Evolutionary conservation across 2,329 filamentous ascomycete species (phyloP).

Genomic region (Fusarium verrucosum): DNA sequence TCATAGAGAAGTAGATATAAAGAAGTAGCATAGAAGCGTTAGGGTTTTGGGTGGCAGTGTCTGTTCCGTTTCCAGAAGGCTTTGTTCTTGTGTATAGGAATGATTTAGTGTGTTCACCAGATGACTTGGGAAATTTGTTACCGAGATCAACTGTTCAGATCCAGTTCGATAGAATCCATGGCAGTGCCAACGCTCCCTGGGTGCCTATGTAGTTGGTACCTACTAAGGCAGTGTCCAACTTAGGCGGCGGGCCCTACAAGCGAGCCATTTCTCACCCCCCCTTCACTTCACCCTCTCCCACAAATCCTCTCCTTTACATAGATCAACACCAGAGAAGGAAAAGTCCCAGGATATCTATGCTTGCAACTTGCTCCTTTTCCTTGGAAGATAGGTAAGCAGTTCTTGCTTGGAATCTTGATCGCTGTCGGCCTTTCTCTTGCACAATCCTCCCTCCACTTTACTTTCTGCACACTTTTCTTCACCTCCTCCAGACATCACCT

Average conservation of each 20-base stretch:
- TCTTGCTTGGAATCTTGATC: not conserved
- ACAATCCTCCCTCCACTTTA: not conserved
- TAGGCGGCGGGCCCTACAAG: not conserved
- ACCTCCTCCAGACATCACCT: not conserved
- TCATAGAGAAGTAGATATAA: not conserved
- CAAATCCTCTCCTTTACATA: not conserved
- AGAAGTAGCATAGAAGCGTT: slow-evolving; percentile 6
- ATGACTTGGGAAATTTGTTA: not conserved
- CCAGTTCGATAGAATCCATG: not conserved
- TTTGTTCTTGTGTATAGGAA: not conserved
- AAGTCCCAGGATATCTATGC: not conserved
- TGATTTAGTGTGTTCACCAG: not conserved
- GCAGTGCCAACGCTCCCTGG: not conserved
- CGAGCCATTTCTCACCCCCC: not conserved
- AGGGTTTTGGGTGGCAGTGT: not conserved
- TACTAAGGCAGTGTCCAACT: not conserved
- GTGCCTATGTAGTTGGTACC: too few species aligned
- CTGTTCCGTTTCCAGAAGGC: not conserved
- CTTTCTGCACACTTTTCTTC: not conserved
- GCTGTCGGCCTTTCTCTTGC: not conserved
- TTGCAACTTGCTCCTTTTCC: not conserved
- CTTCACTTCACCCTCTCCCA: not conserved
- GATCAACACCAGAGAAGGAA: not conserved
- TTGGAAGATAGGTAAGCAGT: not conserved
- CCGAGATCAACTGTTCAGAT: not conserved